Conservation (phyloP, 1,284 basidiomycete species). For the Trichosporon asahii region DNA sequence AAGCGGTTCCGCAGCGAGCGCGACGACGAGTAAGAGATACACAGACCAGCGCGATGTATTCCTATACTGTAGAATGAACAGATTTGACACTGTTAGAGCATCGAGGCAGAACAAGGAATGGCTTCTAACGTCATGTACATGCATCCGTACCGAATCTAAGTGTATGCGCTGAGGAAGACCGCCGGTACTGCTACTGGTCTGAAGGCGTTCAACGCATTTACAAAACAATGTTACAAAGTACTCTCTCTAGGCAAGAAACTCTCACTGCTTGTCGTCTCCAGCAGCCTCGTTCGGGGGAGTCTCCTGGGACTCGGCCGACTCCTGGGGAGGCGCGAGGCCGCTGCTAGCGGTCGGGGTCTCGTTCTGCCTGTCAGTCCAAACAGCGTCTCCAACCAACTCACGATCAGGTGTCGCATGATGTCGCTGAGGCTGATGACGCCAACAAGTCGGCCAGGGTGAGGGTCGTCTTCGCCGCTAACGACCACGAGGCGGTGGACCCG, state of each 20-base stretch:
- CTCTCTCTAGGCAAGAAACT: not conserved
- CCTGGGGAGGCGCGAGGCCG: not conserved
- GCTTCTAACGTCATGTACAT: not conserved
- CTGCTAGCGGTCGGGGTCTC: not conserved
- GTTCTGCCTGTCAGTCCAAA: not conserved
- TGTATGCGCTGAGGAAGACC: not conserved
- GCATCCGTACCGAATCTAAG: not conserved
- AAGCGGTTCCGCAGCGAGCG: slow-evolving; percentile 45
- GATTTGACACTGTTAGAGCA: not conserved
- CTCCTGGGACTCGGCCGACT: not conserved
- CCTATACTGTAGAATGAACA: not conserved
- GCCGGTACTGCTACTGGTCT: not conserved
- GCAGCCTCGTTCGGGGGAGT: not conserved
- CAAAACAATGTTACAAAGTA: slow-evolving; percentile 6
- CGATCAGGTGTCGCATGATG: slow-evolving; percentile 78
- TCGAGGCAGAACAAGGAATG: not conserved
- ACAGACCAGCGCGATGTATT: not conserved
- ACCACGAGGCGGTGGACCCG: slow-evolving; percentile 91
- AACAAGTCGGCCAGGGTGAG: slow-evolving; percentile 63
- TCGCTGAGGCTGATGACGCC: slow-evolving; percentile 90
- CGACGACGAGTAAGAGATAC: slow-evolving; percentile 35
- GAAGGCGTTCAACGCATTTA: not conserved
- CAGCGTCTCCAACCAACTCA: slow-evolving; percentile 25
- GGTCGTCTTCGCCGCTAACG: slow-evolving; percentile 59
- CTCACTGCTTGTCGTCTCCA: not conserved